Base-by-base conservation (phyloP, 768 basidiomycete genomes). In the Pisolithus marmoratus region DNA sequence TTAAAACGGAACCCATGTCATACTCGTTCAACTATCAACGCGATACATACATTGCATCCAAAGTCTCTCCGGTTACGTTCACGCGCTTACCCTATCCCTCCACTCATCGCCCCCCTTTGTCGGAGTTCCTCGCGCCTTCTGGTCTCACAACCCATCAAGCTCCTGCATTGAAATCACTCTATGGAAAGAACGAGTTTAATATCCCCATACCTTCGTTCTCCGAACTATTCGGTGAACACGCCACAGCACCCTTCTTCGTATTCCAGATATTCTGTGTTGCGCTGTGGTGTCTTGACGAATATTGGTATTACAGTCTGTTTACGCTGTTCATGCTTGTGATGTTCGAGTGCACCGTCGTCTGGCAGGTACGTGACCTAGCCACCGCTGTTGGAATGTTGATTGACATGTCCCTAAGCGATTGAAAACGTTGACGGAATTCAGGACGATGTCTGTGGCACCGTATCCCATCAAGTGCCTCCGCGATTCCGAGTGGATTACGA, bases 241-340 rank as follows among this genome's bases (percentile, higher is more conserved):
- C 95, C 1, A 94, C 94, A 5, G 96, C 96, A 0, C 96, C 96
- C 0, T 99, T 99, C 80, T 99, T 99, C 69, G 96, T 99, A 24
- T 99, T 99, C 71, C 96, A 99, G 71, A 72, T 98, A 17, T 98
- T 99, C 71, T 98, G 96, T 57, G 96, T 97, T 2, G 93, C 90
- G 0, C 74, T 99, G 9, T 99, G 96, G 96, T 92, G 89, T 65
- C 70, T 99, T 60, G 96, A 99, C 61, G 96, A 98, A 66, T 99
- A 98, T 68, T 97, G 94, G 94, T 97, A 96, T 68, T 99, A 97
- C 76, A 88, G 89, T 51, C 68, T 99, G 38, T 99, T 99, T 73
- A 98, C 96, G 2, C 76, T 94, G 23, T 97, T 99, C 80, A 99
- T 99, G 96, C 77, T 99, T 34, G 73, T 99, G 44, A 87, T 96